These are phyloP conservation scores for Diaporthe humulicola DNA, from an alignment of 2,329 filamentous ascomycete species.

Conservation along the genomic window DNA sequence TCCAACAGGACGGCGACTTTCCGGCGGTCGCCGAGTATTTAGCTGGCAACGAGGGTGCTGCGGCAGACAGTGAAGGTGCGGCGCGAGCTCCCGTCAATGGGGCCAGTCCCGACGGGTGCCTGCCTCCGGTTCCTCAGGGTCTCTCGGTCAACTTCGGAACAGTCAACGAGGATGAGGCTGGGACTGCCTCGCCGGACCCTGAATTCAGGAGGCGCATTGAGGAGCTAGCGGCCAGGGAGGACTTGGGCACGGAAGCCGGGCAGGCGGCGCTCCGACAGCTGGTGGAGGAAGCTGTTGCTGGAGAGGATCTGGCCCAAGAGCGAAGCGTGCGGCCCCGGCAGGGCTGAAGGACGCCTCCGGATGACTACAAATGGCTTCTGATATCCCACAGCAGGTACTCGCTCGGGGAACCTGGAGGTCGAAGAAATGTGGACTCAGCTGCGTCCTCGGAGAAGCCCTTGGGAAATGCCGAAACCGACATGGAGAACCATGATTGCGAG, in stretches of 20 bases:
- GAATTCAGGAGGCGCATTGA: slow-evolving; percentile 90
- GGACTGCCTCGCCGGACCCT: slow-evolving; percentile 72
- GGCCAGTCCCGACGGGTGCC: slow-evolving; percentile 51
- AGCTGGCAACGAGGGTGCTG: slow-evolving; percentile 48
- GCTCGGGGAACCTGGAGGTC: slow-evolving; percentile 60
- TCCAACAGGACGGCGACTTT: slow-evolving; percentile 83
- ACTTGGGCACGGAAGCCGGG: slow-evolving; percentile 85
- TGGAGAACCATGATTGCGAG: slow-evolving; percentile 66
- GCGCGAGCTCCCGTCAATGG: slow-evolving; percentile 47
- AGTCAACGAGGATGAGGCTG: slow-evolving; percentile 72
- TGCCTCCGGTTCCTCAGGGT: slow-evolving; percentile 79
- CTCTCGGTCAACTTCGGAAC: slow-evolving; percentile 83
- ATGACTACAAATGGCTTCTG: slow-evolving; percentile 57
- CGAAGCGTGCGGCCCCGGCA: slow-evolving; percentile 75
- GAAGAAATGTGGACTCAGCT: slow-evolving; percentile 67
- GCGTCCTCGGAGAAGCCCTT: slow-evolving; percentile 58
- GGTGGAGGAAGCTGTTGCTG: slow-evolving; percentile 83
- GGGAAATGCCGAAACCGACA: slow-evolving; percentile 66
- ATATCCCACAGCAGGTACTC: slow-evolving; percentile 75
- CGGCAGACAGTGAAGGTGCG: slow-evolving; percentile 40
- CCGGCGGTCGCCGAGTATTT: slow-evolving; percentile 83
- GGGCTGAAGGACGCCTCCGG: slow-evolving; percentile 56
- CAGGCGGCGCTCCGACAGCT: slow-evolving; percentile 84
- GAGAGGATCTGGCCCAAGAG: slow-evolving; percentile 72
- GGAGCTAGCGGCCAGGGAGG: slow-evolving; percentile 84